Conservation (phyloP, 345 rosid genomes). For the Passiflora organensis region DNA sequence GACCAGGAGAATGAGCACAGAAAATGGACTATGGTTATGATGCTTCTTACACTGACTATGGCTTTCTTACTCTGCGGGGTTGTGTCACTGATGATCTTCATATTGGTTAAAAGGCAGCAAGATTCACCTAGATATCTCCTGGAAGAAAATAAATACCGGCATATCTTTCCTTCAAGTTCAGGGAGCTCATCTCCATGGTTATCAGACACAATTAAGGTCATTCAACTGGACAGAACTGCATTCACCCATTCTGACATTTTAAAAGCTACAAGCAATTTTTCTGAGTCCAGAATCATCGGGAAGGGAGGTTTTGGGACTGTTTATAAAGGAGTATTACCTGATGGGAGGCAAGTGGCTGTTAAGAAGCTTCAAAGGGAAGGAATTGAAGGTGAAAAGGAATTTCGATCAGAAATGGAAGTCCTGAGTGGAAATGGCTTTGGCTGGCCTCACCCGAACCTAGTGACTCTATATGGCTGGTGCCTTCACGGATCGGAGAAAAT, state of each 20-base stretch:
- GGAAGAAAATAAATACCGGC: conserved; percentile 44
- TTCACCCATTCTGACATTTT: conserved; percentile 80
- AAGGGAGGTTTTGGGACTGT: conserved; percentile 90
- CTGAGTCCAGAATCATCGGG: conserved; percentile 68
- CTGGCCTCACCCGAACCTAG: conserved; percentile 94
- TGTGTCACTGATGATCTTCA: conserved; percentile 36
- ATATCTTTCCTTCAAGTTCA: conserved; percentile 52
- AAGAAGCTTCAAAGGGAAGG: conserved; percentile 88
- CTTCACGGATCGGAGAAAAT: conserved; percentile 68
- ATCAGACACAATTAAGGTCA: conserved; percentile 66
- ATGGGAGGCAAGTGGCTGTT: conserved; percentile 84
- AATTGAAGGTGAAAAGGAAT: conserved; percentile 77
- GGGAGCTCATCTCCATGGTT: conserved; percentile 67
- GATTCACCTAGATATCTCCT: conserved; percentile 41
- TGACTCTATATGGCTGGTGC: conserved; percentile 89
- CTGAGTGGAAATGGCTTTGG: conserved; percentile 63
- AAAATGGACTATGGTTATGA: conserved; percentile 30
- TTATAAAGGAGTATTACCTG: conserved; percentile 67
- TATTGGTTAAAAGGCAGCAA: conserved; percentile 33
- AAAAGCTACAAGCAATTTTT: conserved; percentile 73
- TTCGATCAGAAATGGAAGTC: conserved; percentile 93
- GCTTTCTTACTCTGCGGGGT: conserved; percentile 40
- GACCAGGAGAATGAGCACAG: conserved; percentile 14
- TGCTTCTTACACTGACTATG: conserved; percentile 35
- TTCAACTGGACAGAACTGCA: conserved; percentile 67